phyloP scores from a whole-genome alignment of 257 asterid species.

The Solanum ahanhuiri region DNA sequence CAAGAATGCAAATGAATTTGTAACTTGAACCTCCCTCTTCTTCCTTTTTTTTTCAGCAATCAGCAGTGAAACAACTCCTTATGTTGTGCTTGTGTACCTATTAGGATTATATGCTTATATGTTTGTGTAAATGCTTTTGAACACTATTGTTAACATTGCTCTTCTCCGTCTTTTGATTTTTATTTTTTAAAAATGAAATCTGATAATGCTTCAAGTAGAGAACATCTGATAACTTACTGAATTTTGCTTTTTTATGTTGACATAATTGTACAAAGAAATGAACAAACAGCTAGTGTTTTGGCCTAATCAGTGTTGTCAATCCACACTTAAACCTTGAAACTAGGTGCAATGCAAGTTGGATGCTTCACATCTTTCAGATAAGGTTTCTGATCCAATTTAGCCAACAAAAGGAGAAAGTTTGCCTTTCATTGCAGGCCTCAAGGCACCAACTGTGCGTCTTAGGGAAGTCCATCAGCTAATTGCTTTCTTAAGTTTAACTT shows the following conservation, averaged over 20 bases:
- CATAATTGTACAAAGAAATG: not conserved
- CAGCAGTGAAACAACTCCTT: not conserved
- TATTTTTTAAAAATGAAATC: not conserved
- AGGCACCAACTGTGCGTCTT: not conserved
- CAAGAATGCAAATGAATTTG: not conserved
- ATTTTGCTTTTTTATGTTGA: not conserved
- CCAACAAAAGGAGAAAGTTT: not conserved
- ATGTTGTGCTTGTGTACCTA: not conserved
- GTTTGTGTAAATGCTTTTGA: not conserved
- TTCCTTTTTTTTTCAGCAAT: not conserved
- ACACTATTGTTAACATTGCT: not conserved
- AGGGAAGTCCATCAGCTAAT: not conserved
- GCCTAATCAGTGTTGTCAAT: not conserved
- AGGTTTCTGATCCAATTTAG: not conserved
- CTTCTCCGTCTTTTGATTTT: not conserved
- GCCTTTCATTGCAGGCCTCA: not conserved
- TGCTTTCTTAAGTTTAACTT: not conserved
- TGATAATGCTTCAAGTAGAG: not conserved
- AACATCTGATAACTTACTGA: not conserved
- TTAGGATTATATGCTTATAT: not conserved
- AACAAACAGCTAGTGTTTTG: not conserved
- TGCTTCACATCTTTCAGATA: not conserved
- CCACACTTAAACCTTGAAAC: not conserved
- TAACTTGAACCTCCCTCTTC: not conserved
- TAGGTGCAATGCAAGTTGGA: not conserved